phyloP scores from a whole-genome alignment of 441 rosid genomes.

The Erodium texanum region DNA sequence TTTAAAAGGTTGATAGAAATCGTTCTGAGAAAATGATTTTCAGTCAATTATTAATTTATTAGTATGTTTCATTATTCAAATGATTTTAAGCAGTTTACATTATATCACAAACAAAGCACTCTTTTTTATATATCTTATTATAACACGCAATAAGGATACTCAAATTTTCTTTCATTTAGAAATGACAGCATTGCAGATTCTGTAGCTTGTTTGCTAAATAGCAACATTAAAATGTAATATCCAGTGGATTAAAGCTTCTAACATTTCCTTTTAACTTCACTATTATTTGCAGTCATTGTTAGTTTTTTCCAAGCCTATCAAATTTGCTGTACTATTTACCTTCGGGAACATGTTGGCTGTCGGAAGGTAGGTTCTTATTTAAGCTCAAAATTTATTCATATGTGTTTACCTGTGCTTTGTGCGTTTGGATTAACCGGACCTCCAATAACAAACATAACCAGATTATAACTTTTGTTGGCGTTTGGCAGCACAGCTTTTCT shows the following conservation, averaged over 20 bases:
- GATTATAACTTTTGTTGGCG: slow-evolving; percentile 16
- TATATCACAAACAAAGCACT: too few relatives aligned
- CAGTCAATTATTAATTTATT: too few relatives aligned
- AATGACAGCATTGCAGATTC: too few relatives aligned
- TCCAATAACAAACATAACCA: not conserved
- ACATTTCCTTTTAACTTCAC: not conserved
- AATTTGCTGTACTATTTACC: slow-evolving; percentile 81
- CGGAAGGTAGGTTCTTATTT: slow-evolving; percentile 48
- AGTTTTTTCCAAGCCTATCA: slow-evolving; percentile 68
- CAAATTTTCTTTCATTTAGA: too few relatives aligned
- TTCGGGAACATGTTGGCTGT: slow-evolving; percentile 80
- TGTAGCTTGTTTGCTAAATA: too few relatives aligned
- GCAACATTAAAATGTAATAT: too few relatives aligned
- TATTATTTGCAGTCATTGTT: slow-evolving; percentile 53
- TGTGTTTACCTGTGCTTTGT: not conserved
- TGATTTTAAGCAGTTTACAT: too few relatives aligned
- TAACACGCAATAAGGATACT: too few relatives aligned
- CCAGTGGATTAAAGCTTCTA: not conserved
- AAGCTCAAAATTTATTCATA: not conserved
- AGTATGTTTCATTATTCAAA: too few relatives aligned
- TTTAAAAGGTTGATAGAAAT: too few relatives aligned
- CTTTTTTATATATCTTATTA: too few relatives aligned
- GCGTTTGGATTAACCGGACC: not conserved
- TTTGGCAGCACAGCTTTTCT: slow-evolving; percentile 95
- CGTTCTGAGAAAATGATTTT: too few relatives aligned